Conservation (phyloP, 2,329 filamentous ascomycete genomes). For the Penicillium verrucosum region DNA sequence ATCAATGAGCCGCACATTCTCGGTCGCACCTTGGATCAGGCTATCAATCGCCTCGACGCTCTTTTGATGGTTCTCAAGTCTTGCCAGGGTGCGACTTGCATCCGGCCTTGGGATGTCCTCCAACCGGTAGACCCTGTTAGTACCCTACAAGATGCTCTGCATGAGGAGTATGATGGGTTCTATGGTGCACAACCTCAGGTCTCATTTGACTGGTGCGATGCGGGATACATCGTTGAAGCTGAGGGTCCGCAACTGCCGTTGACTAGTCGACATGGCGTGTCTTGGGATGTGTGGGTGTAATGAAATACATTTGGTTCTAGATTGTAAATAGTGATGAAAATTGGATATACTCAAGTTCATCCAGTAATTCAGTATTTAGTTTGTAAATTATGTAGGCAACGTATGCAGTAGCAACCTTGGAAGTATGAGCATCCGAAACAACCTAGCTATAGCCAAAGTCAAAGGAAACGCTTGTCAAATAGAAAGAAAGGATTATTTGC, state of each 20-base stretch:
- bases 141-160: constrained; percentile 33
- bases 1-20: constrained; percentile 14
- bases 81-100: constrained; percentile 37
- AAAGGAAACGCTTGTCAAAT: not conserved
- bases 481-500: not conserved
- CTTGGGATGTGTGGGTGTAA: constrained; percentile 27
- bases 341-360: not conserved
- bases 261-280: constrained; percentile 18
- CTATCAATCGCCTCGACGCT: constrained; percentile 33
- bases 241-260: constrained; percentile 35
- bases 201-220: constrained; percentile 34
- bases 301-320: not conserved
- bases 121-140: constrained; percentile 32
- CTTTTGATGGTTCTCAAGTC: constrained; percentile 41
- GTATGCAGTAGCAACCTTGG: too few relatives aligned
- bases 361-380: not conserved
- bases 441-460: not conserved
- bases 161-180: constrained; percentile 30
- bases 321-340: not conserved
- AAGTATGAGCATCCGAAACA: not conserved
- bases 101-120: constrained; percentile 37
- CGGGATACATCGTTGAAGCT: constrained; percentile 35
- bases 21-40: constrained; percentile 18
- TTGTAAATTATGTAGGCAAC: too few relatives aligned
- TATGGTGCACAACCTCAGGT: constrained; percentile 34